phyloP scores from a whole-genome alignment of 805 yeast genomes.

The Ogataea thermomethanolica region DNA sequence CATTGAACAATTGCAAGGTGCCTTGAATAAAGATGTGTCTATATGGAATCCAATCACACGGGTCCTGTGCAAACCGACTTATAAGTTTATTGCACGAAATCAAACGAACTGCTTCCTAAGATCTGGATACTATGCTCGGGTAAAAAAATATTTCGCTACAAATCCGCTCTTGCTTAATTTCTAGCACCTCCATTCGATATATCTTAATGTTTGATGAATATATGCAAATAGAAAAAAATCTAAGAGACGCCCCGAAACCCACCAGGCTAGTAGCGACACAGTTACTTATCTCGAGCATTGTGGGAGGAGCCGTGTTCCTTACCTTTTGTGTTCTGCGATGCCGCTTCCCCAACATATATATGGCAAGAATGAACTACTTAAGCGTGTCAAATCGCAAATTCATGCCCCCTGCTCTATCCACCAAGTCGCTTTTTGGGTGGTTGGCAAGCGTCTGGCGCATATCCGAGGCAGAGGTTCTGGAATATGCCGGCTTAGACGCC shows the following conservation, averaged over 20 bases:
- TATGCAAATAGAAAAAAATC: slow-evolving; percentile 21
- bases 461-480: slow-evolving; percentile 72
- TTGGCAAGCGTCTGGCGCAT: slow-evolving; percentile 60
- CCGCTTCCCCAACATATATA: slow-evolving; percentile 77
- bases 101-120: too few relatives aligned
- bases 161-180: background rate
- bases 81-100: too few relatives aligned
- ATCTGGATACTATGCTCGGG: slow-evolving; percentile 1
- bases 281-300: slow-evolving; percentile 57
- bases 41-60: background rate
- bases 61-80: too few relatives aligned
- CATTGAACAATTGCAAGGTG: background rate
- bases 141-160: slow-evolving; percentile 2
- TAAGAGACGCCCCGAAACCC: slow-evolving; percentile 30
- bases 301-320: slow-evolving; percentile 68
- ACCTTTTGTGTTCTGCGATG: slow-evolving; percentile 68
- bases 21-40: background rate
- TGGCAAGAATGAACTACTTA: slow-evolving; percentile 64
- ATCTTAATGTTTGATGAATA: slow-evolving; percentile 18
- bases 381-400: slow-evolving; percentile 37
- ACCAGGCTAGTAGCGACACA: slow-evolving; percentile 75
- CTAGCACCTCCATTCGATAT: background rate
- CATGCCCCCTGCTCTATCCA: slow-evolving; percentile 57
- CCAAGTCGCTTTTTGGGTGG: slow-evolving; percentile 73
- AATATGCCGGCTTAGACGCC: slow-evolving; percentile 92